Evolutionary conservation across 2,329 filamentous ascomycete species (phyloP).

Genomic region (Arthrinium phaeospermum): DNA sequence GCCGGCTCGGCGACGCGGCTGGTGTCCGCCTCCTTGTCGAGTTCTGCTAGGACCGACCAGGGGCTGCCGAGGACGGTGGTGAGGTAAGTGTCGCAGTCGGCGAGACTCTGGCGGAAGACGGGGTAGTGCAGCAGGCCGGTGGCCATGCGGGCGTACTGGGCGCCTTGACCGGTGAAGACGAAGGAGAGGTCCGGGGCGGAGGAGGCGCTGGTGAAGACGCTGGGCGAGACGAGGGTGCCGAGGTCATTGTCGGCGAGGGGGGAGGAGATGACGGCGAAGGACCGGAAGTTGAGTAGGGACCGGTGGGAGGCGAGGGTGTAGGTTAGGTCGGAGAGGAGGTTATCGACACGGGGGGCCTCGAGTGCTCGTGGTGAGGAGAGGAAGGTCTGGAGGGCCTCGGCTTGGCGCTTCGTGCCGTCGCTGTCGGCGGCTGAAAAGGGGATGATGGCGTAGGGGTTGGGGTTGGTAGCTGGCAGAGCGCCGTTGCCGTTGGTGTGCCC

Average conservation of each 20-base stretch:
- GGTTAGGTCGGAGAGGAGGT: constrained; percentile 4
- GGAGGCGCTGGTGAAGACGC: neutral
- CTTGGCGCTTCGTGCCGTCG: constrained; percentile 4
- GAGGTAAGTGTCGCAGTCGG: constrained; percentile 27
- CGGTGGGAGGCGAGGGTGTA: constrained; percentile 12
- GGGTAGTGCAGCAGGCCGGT: constrained; percentile 31
- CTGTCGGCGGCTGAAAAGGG: constrained; percentile 13
- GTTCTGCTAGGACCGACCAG: constrained; percentile 33
- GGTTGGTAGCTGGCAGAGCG: neutral
- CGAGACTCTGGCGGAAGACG: constrained; percentile 27
- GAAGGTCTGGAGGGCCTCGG: constrained; percentile 16
- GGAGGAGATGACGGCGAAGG: constrained; percentile 12
- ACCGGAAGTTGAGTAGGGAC: constrained; percentile 18
- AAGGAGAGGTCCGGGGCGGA: constrained; percentile 35
- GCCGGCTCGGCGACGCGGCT: constrained; percentile 33
- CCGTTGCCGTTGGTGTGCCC: constrained; percentile 14
- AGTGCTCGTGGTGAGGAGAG: neutral
- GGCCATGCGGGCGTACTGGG: constrained; percentile 43
- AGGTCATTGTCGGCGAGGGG: neutral
- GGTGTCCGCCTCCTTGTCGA: constrained; percentile 26
- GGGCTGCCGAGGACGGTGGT: constrained; percentile 27
- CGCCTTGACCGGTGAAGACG: constrained; percentile 43
- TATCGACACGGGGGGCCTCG: neutral
- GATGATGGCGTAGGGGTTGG: constrained; percentile 4
- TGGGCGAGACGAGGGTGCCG: neutral